These are phyloP conservation scores for Sindora glabra DNA, from an alignment of 306 rosid species.

Conservation along the genomic window DNA sequence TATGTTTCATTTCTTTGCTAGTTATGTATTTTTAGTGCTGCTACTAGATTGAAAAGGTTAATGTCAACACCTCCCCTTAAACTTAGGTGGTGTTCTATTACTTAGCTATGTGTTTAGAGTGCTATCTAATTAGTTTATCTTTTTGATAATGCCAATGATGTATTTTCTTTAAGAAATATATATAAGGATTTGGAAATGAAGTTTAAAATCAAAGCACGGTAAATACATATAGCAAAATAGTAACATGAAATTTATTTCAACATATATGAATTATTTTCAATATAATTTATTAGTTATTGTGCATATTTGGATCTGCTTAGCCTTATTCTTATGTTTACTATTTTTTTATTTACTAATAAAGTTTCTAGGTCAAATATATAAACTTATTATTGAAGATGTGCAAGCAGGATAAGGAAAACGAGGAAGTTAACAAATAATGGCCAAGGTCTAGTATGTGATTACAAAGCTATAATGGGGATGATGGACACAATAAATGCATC, in stretches of 20 bases:
- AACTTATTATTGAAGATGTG: constrained; percentile 16
- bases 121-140: neutral
- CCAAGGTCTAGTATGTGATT: constrained; percentile 17
- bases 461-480: constrained; percentile 12
- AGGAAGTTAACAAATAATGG: constrained; percentile 13
- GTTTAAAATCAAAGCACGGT: neutral
- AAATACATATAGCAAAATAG: too few relatives aligned
- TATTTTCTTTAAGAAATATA: too few relatives aligned
- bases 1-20: neutral
- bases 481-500: constrained; percentile 7
- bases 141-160: neutral
- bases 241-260: too few relatives aligned
- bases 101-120: neutral
- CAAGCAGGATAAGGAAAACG: constrained; percentile 29
- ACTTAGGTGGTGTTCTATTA: constrained; percentile 26
- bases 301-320: neutral
- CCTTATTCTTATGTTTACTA: neutral
- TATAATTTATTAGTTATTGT: neutral
- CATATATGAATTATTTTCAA: neutral
- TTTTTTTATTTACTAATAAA: neutral
- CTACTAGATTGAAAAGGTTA: constrained; percentile 13
- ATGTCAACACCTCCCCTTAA: constrained; percentile 12
- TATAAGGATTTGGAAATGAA: neutral
- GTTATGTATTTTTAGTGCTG: neutral
- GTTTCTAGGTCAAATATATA: neutral